Base-by-base conservation (phyloP, 768 basidiomycete genomes). In the Tephrocybe sp. region DNA sequence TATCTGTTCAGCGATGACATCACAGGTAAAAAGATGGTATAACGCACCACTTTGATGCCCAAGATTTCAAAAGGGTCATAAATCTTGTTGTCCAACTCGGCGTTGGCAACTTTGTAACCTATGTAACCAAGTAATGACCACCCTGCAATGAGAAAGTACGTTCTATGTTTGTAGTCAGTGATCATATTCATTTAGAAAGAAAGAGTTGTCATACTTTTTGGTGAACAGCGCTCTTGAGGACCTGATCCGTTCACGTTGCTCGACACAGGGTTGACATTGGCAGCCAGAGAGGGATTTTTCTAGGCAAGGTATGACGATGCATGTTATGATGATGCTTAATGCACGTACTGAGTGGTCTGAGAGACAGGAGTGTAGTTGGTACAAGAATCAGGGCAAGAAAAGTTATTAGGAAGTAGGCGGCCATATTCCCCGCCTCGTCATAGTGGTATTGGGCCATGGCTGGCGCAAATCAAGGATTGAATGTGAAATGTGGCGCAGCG, bases 61-160 rank as follows among this genome's bases (percentile, higher is more conserved):
- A 99, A 76, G 59, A 98, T 96, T 57, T 93, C 87, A 59, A 95
- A 99, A 1, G 97, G 97, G 65, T 98, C 82, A 66, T 98, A 99
- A 11, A 95, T 64, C 58, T 82, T 85, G 70, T 71, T 79, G 54
- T 89, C 83, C 45, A 77, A 56, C 56, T 80, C 74, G 51, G 79
- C 70, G 43, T 72, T 74, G 7, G 80, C 74, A 28, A 82, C 84
- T 61, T 78, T 77, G 70, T 87, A 86, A n/a, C 73, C 78, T 26
- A 94, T 65, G 57, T 81, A 80, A 7, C 72, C 84, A 49, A 94
- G 82, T 1, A 82, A 46, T 8, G 75, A 69, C 95, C 95, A 98
- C 47, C 92, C 93, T 26, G 75, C 64, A 15, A 81, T 54, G 12
- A 92, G 69, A 42, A 89, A 64, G 8, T 83, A 59, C 5, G 80